Evolutionary conservation across 1,284 basidiomycete species (phyloP).

Genomic region (Amylostereum areolatum): DNA sequence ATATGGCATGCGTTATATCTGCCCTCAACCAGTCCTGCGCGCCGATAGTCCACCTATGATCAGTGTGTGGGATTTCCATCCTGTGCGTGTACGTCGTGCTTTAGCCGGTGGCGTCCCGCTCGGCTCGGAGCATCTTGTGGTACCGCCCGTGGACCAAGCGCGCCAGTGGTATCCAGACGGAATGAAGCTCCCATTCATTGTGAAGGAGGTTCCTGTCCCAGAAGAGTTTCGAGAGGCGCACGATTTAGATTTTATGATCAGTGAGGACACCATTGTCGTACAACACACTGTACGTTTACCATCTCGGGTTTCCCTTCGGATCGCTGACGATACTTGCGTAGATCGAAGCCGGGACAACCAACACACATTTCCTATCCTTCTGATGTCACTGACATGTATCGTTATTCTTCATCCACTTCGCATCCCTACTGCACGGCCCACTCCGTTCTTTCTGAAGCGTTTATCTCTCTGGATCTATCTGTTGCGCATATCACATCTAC

Average conservation of each 20-base stretch:
- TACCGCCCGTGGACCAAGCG: background rate
- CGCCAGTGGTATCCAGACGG: background rate
- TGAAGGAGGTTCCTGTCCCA: background rate
- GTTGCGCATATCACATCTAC: background rate
- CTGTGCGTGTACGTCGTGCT: background rate
- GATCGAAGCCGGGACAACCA: no score
- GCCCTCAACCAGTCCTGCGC: background rate
- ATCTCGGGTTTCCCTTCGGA: no score
- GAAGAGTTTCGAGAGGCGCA: background rate
- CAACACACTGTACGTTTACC: background rate
- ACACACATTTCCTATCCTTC: background rate
- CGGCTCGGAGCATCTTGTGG: background rate
- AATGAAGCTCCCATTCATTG: background rate
- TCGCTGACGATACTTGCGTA: no score
- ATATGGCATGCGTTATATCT: slow-evolving; percentile 1
- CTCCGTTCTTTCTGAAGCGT: background rate
- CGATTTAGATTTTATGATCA: background rate
- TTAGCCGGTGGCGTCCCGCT: background rate
- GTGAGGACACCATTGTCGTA: background rate
- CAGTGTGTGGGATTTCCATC: background rate
- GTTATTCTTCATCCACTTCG: background rate
- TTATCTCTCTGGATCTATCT: background rate
- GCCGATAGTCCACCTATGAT: background rate
- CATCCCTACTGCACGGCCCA: background rate
- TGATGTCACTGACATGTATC: background rate